Percentiles rank a stretch among this genome's conserved stretches.
phyloP scores from a whole-genome alignment of 2,329 filamentous ascomycete species.

The Apiospora phragmitis region DNA sequence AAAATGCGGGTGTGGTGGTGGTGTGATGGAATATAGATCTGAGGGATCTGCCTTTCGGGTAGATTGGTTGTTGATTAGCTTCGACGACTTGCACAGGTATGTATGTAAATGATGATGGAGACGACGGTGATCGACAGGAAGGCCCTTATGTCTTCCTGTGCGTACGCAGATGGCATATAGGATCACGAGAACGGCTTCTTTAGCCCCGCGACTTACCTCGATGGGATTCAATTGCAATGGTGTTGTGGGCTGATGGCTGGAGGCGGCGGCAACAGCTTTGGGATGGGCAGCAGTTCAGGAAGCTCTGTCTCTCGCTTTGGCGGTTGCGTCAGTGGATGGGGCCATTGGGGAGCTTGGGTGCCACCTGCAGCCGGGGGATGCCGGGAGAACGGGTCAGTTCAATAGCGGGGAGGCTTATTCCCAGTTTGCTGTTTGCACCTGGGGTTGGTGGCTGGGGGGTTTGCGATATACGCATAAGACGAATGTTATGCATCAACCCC shows the following conservation, averaged over 20 bases:
- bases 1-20: constrained; percentile 24
- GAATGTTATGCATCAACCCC: background rate
- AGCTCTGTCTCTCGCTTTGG: background rate
- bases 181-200: background rate
- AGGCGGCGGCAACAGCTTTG: constrained; percentile 3
- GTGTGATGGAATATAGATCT: constrained; percentile 17
- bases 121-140: background rate
- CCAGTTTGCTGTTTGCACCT: background rate
- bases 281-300: constrained; percentile 1
- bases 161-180: background rate
- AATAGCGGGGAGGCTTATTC: background rate
- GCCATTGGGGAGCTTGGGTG: constrained; percentile 1
- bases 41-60: constrained; percentile 1
- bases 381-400: constrained; percentile 2
- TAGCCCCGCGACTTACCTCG: background rate
- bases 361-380: constrained; percentile 2
- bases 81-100: background rate
- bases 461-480: background rate
- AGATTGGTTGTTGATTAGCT: constrained; percentile 2
- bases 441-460: background rate
- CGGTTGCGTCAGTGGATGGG: constrained; percentile 10
- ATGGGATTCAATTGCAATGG: constrained; percentile 5
- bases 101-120: background rate
- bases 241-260: constrained; percentile 10
- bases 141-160: background rate